Base-by-base conservation (phyloP, 176 grass and related monocot species). In the Musa troglodytarum region DNA sequence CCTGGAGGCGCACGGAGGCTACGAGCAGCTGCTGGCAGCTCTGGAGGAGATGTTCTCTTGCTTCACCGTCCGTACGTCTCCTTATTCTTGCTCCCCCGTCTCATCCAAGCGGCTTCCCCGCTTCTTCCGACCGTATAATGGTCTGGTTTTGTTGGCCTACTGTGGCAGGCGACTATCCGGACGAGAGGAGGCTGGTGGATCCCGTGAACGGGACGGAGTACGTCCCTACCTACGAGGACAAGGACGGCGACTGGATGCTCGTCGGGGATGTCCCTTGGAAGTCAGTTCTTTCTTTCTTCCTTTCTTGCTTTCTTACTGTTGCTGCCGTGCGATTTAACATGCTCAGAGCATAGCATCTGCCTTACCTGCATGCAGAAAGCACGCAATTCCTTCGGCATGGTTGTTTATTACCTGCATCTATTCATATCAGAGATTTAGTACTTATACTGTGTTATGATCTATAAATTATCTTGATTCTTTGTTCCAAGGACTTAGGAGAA, bases 41-140 rank as follows among this genome's bases (percentile, higher is more conserved):
- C 90, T 99, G 9, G 90, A 92, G 78, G 91, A 88, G 64, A 99
- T 94, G 91, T 99, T 99, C 91, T 89, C 91, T 81, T 92, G 89
- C 82, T 99, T 99, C 74, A 92, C 91, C 49, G 89, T 94, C 75
- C 83, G 96, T 99, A 28, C 71, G 86, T 82, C 21, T 22, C 62
- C 21, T 9, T 43, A 6, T 43, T 43, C 34, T 43, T 43, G 34
- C 34, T 43, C 3, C 34, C 34, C 15, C 4, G 0, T 2, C 10
- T 49, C 25, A 19, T 52, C 68, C 29, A 9, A 16, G 43, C 19
- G 14, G 28, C 29, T 49, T 65, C 22, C 13, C 15, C 25, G 50
- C 26, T 10, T 49, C 17, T 11, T 52, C 16, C 2, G 34, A 43
- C 34, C 34, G 34, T 43, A 20, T 50, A 50, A 50, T 29, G 10